Percentiles rank a stretch among this genome's conserved stretches.
Evolutionary conservation across 2,329 filamentous ascomycete genomes (phyloP).

Genomic region (Xylaria sp.): DNA sequence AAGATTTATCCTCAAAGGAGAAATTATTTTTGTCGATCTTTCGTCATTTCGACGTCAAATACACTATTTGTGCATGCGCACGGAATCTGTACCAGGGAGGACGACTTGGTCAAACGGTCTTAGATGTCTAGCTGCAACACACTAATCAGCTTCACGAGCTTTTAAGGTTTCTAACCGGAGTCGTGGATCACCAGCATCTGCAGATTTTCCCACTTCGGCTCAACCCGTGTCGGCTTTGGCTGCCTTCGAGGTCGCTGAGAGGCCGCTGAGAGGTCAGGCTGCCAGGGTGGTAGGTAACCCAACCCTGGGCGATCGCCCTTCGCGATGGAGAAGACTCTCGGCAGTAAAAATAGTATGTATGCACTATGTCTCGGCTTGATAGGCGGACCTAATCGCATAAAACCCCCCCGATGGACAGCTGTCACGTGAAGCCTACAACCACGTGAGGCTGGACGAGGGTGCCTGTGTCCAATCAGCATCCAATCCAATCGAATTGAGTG

Average conservation of each 20-base stretch:
- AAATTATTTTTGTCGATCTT: constrained; percentile 18
- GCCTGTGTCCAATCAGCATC: constrained; percentile 30
- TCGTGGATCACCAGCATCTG: constrained; percentile 19
- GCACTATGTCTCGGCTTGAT: constrained; percentile 11
- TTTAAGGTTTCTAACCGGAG: constrained; percentile 29
- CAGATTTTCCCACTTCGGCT: constrained; percentile 15
- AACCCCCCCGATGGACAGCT: neutral
- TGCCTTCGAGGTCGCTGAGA: neutral
- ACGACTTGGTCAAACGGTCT: constrained; percentile 7
- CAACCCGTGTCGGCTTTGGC: constrained; percentile 12
- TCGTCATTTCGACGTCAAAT: neutral
- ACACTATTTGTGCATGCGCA: neutral
- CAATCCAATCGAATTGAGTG: neutral
- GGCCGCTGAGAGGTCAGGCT: constrained; percentile 1
- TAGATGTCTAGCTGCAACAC: neutral
- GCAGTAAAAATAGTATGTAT: constrained; percentile 2
- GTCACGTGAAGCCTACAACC: constrained; percentile 35
- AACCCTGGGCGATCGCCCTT: constrained; percentile 8
- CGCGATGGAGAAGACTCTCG: neutral
- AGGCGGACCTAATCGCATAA: constrained; percentile 6
- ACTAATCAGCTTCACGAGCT: constrained; percentile 16
- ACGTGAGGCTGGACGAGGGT: constrained; percentile 31
- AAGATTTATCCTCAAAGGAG: neutral
- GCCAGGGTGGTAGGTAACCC: neutral
- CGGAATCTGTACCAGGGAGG: neutral